These are phyloP conservation scores for Rhizophlyctis rosea DNA, from an alignment of 192 early-diverging fungal genomes.

Conservation along the genomic window DNA sequence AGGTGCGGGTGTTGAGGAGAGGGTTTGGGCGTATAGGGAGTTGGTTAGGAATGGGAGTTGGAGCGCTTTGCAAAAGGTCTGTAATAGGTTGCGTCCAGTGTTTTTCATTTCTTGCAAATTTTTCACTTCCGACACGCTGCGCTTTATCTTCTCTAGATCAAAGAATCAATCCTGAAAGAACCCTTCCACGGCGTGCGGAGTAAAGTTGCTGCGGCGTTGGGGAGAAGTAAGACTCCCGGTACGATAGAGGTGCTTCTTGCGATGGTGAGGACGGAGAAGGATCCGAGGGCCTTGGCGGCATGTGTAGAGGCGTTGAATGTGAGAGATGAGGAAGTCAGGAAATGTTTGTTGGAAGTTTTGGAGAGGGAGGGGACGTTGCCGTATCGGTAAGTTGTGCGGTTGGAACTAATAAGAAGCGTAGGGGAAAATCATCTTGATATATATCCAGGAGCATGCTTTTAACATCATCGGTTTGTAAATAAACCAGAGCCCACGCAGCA, in stretches of 20 bases:
- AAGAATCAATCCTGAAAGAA: conserved; percentile 27
- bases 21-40: conserved; percentile 43
- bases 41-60: conserved; percentile 43
- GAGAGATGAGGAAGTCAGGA: conserved; percentile 34
- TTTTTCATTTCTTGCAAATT: neutral
- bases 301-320: conserved; percentile 15
- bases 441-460: neutral
- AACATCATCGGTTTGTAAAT: too few relatives aligned
- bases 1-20: conserved; percentile 35
- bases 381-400: conserved; percentile 7
- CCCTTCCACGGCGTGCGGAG: conserved; percentile 37
- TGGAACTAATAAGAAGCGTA: neutral
- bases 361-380: conserved; percentile 9
- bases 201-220: conserved; percentile 36
- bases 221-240: conserved; percentile 24
- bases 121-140: neutral
- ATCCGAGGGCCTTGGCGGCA: conserved; percentile 29
- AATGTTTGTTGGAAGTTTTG: conserved; percentile 30
- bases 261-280: conserved; percentile 36
- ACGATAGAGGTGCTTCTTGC: conserved; percentile 36
- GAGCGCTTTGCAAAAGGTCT: conserved; percentile 35
- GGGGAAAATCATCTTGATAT: neutral
- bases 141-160: neutral
- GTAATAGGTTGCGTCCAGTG: neutral
- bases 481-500: conserved; percentile 20